Evolutionary conservation across 139 green algal genomes (phyloP), one percentile per base, ranked within the genome.

Genomic region (Coccomyxa sp.): DNA sequence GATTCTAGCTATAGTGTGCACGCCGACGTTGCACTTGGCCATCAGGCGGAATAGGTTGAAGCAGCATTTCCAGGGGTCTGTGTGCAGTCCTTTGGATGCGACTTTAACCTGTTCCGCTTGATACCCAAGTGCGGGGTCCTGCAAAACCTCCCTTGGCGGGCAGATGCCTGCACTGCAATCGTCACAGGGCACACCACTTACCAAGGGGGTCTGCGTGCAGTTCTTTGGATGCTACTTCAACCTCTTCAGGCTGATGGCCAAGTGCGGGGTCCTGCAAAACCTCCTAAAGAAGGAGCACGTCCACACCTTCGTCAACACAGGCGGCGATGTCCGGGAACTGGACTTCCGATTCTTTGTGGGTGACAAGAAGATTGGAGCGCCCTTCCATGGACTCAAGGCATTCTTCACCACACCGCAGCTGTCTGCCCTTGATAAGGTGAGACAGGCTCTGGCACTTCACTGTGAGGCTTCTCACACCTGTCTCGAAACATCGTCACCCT

Each of bases 361-460:
- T 12, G 89, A 88, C 72, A 85, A 75, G 22, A 97, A 97, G 83
- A 92, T 98, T 76, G 95, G 95, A 0, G 95, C 92, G 0, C 92
- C 92, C 41, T 93, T 97, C 79, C 92, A 97, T 78, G 86, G 84
- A 55, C 87, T 98, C 6, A 96, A 96, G 69, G 95, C 95, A 7
- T 98, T 98, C 87, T 97, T 98, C 87, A 98, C 95, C 55, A 98
- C 95, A 0, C 88, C 88, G 14, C 95, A 98, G 90, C 88, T 98
- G 38, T 88, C 82, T 34, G 36, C 85, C 2, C 38, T 80, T 2
- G 95, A 98, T 89, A 98, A 98, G 90, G 40, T 94, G n/a, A n/a
- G n/a, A n/a, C n/a, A n/a, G n/a, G n/a, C n/a, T n/a, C n/a, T n/a
- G n/a, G n/a, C n/a, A n/a, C n/a, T n/a, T n/a, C n/a, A n/a, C n/a